Conservation (phyloP, 2,329 filamentous ascomycete genomes). For the Ophiosphaerella korrae region DNA sequence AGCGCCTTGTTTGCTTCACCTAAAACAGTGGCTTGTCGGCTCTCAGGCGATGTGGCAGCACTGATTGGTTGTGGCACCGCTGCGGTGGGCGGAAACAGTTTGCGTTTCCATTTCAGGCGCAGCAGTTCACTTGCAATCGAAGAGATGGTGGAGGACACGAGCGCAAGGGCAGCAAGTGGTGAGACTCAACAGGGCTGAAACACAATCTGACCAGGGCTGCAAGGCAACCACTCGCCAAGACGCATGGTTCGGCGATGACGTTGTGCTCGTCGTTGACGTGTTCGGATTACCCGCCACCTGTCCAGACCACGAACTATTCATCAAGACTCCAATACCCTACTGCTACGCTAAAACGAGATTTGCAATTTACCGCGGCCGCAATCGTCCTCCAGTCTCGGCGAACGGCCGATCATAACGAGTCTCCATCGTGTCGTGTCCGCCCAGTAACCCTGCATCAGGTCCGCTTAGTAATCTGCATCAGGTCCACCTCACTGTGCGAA, state of each 20-base stretch:
- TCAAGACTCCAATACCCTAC: no score
- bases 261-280: background rate
- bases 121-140: constrained; percentile 2
- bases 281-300: no score
- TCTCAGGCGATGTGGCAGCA: constrained; percentile 7
- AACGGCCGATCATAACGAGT: background rate
- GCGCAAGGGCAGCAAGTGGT: constrained; percentile 3
- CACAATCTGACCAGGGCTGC: constrained; percentile 1
- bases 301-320: no score
- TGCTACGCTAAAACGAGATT: no score
- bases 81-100: constrained; percentile 6
- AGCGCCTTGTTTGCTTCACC: constrained; percentile 22
- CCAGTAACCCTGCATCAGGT: background rate
- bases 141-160: no score
- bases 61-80: constrained; percentile 8
- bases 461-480: background rate
- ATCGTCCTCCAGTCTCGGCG: no score
- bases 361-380: no score
- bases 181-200: constrained; percentile 14
- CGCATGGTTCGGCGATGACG: background rate
- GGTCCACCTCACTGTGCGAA: background rate
- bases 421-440: background rate
- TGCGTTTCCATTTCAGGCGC: background rate
- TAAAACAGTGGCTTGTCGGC: constrained; percentile 25
- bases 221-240: constrained; percentile 11